phyloP scores from a whole-genome alignment of 768 basidiomycete genomes.

The Fomitopsis pulvina region DNA sequence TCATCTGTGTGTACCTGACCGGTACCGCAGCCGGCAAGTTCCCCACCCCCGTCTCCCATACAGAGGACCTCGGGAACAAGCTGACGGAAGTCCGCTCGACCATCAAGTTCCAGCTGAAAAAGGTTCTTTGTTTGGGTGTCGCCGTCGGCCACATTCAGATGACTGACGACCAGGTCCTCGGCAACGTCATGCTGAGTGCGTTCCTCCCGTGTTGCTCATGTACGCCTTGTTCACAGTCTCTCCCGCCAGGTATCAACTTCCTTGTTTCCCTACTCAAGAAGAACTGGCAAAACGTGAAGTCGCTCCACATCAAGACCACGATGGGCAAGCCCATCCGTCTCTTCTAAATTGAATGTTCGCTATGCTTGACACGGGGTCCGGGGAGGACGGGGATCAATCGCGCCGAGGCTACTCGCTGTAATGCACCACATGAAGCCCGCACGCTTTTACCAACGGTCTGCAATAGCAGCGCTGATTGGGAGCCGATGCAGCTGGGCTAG shows the following conservation, averaged over 20 bases:
- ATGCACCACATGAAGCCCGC: conserved; percentile 96
- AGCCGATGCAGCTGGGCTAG: conserved; percentile 55
- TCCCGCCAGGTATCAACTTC: conserved; percentile 90
- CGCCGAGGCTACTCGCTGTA: conserved; percentile 31
- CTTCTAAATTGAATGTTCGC: conserved; percentile 47
- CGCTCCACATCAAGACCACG: conserved; percentile 95
- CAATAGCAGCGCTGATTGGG: conserved; percentile 73
- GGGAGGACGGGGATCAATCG: conserved; percentile 1
- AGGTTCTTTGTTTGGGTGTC: conserved; percentile 97
- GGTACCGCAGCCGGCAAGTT: conserved; percentile 83
- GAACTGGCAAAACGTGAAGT: conserved; percentile 99
- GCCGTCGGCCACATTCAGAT: conserved; percentile 97
- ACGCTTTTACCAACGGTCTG: conserved; percentile 91
- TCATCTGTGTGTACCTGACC: background rate
- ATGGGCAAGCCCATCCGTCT: conserved; percentile 98
- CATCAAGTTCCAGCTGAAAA: conserved; percentile 99
- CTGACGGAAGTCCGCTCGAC: conserved; percentile 94
- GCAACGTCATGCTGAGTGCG: conserved; percentile 95
- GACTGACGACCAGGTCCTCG: conserved; percentile 95
- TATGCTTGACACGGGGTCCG: background rate
- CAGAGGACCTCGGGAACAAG: conserved; percentile 87
- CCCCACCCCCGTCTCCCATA: conserved; percentile 93
- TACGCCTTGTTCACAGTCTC: conserved; percentile 5
- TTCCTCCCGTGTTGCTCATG: background rate
- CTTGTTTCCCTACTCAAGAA: conserved; percentile 98